Base-by-base conservation (phyloP, 768 basidiomycete genomes). In the Epithele typhae region DNA sequence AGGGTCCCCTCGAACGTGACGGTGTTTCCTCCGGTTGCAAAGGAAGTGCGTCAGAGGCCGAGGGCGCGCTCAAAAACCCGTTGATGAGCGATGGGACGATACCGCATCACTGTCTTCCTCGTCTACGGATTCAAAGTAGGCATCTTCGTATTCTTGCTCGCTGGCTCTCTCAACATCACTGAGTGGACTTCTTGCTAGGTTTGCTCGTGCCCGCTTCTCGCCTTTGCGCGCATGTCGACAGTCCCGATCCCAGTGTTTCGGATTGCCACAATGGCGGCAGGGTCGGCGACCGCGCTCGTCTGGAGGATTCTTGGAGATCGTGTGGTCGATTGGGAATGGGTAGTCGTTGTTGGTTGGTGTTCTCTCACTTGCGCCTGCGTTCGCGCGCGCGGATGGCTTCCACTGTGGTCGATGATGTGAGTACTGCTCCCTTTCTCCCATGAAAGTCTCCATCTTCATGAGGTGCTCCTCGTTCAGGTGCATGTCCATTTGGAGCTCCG, bases 161-260 rank as follows among this genome's bases (percentile, higher is more conserved):
- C 62, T 61, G 6, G 24, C 15, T 9, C 18, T 9, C 21, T 62
- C 55, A 7, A 63, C 58, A 3, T 19, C 18, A 0, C 37, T 19
- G 7, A 34, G n/a, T 14, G 27, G 27, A 30, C 27, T 7, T 1
- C 10, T 22, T 9, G 48, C 51, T 3, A 54, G 21, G 21, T 65
- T 61, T 8, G 46, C 58, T 30, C 63, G 47, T 2, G 57, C 64
- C 9, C 43, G 11, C n/a, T 51, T 46, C 23, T 27, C 41, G 2
- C 50, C 48, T 32, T 59, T 53, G 37, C 43, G 38, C 7, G 63
- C 39, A 46, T 69, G 47, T 19, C 57, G 61, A 46, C 68, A 67
- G 10, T 68, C 64, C 1, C 47, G 34, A 38, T 69, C 62, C 68
- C 66, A 68, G 36, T 68, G 67, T 24, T 65, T 63, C 0, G 37